A percentile compares a stretch with the other conserved stretches of the same genome.
phyloP scores from a whole-genome alignment of 306 rosid species.

The Citrullus colocynthis region DNA sequence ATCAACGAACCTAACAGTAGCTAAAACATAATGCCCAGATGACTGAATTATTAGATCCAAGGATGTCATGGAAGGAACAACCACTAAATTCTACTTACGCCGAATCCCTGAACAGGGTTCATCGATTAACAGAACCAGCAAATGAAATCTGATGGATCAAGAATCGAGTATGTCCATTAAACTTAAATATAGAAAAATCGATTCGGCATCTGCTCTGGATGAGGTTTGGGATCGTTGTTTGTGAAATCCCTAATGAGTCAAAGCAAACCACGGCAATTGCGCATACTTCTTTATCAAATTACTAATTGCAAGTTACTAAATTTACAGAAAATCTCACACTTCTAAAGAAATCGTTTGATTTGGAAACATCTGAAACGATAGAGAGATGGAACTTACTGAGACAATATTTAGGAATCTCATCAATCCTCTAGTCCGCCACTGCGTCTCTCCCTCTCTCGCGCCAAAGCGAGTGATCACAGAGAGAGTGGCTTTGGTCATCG shows the following conservation, averaged over 20 bases:
- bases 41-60: not conserved
- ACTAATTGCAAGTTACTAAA: not conserved
- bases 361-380: not conserved
- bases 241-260: not conserved
- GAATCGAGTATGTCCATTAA: not conserved
- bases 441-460: not conserved
- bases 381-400: not conserved
- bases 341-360: not conserved
- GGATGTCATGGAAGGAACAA: not conserved
- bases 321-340: not conserved
- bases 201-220: not conserved
- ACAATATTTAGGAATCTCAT: not conserved
- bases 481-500: not conserved
- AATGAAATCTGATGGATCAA: not conserved
- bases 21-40: not conserved
- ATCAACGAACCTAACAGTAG: not conserved
- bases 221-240: not conserved
- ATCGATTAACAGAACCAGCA: not conserved
- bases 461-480: not conserved
- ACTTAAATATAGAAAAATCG: not conserved
- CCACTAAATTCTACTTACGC: not conserved
- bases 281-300: not conserved
- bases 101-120: not conserved
- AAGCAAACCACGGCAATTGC: not conserved
- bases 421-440: not conserved